phyloP scores from a whole-genome alignment of 2,329 filamentous ascomycete species.

The Fusarium fujikuroi region DNA sequence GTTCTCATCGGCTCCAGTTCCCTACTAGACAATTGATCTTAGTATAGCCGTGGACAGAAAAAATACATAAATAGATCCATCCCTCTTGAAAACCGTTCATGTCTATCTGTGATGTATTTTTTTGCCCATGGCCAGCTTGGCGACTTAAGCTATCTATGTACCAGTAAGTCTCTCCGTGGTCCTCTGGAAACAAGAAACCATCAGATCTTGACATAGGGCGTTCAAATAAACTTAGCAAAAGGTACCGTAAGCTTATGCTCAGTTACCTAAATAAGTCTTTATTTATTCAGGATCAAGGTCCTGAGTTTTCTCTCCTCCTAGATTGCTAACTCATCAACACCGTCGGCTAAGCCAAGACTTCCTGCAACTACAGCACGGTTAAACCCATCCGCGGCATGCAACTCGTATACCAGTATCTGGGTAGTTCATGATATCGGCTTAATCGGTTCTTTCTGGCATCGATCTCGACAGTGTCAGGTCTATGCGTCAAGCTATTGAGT shows the following conservation, averaged over 20 bases:
- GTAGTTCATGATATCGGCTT: slow-evolving; percentile 13
- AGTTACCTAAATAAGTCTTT: neutral
- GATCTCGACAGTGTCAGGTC: neutral
- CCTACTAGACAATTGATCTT: slow-evolving; percentile 36
- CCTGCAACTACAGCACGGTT: too few relatives aligned
- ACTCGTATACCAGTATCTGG: neutral
- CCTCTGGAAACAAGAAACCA: neutral
- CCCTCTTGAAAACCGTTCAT: slow-evolving; percentile 29
- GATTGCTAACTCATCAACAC: too few relatives aligned
- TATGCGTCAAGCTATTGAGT: neutral
- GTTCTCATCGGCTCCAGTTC: slow-evolving; percentile 36
- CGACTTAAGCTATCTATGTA: neutral
- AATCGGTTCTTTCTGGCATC: neutral
- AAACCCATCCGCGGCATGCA: neutral
- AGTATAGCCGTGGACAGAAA: slow-evolving; percentile 42
- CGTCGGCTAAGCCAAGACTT: too few relatives aligned
- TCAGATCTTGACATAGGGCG: neutral
- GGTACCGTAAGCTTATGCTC: neutral
- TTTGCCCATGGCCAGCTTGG: neutral
- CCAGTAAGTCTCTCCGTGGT: neutral
- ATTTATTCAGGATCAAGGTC: neutral
- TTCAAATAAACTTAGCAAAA: neutral
- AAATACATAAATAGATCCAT: slow-evolving; percentile 38
- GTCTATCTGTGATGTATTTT: neutral
- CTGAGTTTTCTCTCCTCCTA: neutral